Conservation (phyloP, 805 yeast genomes). For the Metschnikowia lachancei region DNA sequence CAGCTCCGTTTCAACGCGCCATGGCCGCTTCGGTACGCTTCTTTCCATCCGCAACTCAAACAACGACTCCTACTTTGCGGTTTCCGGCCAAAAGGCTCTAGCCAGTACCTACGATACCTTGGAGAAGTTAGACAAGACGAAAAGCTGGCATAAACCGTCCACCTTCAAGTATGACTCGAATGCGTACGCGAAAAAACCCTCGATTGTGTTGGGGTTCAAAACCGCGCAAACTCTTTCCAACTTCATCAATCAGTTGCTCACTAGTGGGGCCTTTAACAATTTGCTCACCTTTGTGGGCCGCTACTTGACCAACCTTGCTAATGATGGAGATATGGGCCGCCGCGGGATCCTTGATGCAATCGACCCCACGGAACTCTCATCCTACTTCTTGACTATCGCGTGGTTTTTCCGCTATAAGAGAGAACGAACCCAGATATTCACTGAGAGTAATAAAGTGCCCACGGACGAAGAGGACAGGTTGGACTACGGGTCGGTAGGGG, state of each 20-base stretch:
- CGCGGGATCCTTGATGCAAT: slow-evolving; percentile 29
- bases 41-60: slow-evolving; percentile 61
- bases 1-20: slow-evolving; percentile 64
- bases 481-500: slow-evolving; percentile 47
- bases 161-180: slow-evolving; percentile 42
- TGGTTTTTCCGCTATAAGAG: slow-evolving; percentile 79
- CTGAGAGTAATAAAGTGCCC: slow-evolving; percentile 5
- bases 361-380: slow-evolving; percentile 39
- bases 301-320: slow-evolving; percentile 18
- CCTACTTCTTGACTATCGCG: slow-evolving; percentile 55
- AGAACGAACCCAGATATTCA: slow-evolving; percentile 17
- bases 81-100: slow-evolving; percentile 69
- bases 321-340: slow-evolving; percentile 16
- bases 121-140: slow-evolving; percentile 61
- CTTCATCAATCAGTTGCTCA: slow-evolving; percentile 50
- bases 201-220: slow-evolving; percentile 30
- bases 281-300: slow-evolving; percentile 52
- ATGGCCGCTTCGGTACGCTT: slow-evolving; percentile 87
- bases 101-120: slow-evolving; percentile 51
- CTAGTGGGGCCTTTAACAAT: slow-evolving; percentile 74
- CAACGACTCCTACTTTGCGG: slow-evolving; percentile 59
- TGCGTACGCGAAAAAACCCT: slow-evolving; percentile 27
- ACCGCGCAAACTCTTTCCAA: slow-evolving; percentile 40
- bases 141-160: slow-evolving; percentile 56
- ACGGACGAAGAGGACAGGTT: slow-evolving; percentile 27